Evolutionary conservation across 371 early-diverging fungal genomes (phyloP).

Genomic region (Mortierella sp.): DNA sequence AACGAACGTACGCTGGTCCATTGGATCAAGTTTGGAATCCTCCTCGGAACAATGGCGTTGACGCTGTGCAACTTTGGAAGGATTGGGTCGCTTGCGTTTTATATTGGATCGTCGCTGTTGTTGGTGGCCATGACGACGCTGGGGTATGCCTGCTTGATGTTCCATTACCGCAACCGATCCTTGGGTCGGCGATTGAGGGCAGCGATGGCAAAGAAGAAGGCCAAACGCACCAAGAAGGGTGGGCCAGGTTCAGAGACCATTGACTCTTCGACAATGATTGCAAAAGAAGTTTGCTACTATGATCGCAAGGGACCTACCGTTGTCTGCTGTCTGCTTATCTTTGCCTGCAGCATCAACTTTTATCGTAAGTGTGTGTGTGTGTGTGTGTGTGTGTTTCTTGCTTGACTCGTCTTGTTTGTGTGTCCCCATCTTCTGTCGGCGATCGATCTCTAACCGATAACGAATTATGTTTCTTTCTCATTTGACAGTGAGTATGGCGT

Average conservation of each 20-base stretch:
- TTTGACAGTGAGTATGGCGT: constrained; percentile 25
- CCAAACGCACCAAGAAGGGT: constrained; percentile 1
- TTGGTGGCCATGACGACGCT: constrained; percentile 35
- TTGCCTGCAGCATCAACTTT: constrained; percentile 42
- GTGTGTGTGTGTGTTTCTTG: not conserved
- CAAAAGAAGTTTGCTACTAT: constrained; percentile 31
- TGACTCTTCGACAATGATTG: not conserved
- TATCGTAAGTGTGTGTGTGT: constrained; percentile 29
- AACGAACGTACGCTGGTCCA: constrained; percentile 46
- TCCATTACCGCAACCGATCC: constrained; percentile 44
- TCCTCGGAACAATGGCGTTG: constrained; percentile 36
- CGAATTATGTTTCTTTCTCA: not conserved
- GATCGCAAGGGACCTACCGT: constrained; percentile 43
- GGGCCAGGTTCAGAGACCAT: not conserved
- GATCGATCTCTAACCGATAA: constrained; percentile 9
- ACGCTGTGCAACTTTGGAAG: constrained; percentile 44
- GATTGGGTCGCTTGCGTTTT: constrained; percentile 25
- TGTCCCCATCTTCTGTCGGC: not conserved
- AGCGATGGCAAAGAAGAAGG: constrained; percentile 27
- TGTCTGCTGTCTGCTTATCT: constrained; percentile 24
- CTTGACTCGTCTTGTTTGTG: not conserved
- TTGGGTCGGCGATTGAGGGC: constrained; percentile 22
- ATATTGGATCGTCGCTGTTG: constrained; percentile 24
- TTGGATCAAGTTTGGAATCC: constrained; percentile 50
- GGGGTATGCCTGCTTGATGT: constrained; percentile 26